Evolutionary conservation across 345 rosid genomes (phyloP), one percentile per base, ranked within the genome.

Genomic region (Aquilaria yunnanensis): DNA sequence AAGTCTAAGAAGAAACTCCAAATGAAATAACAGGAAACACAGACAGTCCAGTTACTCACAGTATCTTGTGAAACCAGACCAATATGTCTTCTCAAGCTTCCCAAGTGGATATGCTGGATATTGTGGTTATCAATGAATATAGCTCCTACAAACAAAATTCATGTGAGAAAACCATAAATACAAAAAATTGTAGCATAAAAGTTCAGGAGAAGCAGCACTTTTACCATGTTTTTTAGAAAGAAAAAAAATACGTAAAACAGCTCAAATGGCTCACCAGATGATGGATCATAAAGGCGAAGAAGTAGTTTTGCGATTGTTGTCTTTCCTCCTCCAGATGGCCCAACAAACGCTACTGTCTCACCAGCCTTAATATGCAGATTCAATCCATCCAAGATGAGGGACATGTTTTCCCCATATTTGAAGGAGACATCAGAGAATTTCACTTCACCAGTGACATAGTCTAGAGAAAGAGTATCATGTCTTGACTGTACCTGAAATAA

Each of bases 271-370:
- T 64, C 59, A 90, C 98, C 98, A 52, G 83, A 78, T 55, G 76
- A 75, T 65, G 94, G 87, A 70, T 93, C 86, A 62, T 90, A 93
- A 54, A 93, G 90, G 57, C 87, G 94, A 73, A 93, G 97, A 76
- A 93, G 94, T 86, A 93, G 72, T 85, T 90, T 93, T 60, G 78
- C 76, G 14, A 93, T 84, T n/a, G 98, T 90, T 30, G 98, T 86
- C 85, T 93, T 93, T 62, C 98, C 98, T 70, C 97, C 98, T 61
- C 98, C 98, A 57, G 98, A 93, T 66, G 94, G 97, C 47, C 98
- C 97, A 57, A 86, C 85, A 61, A 93, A 74, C 51, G 98, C 97
- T 63, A 90, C 68, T 55, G 90, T 90, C 85, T 93, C 98, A 67
- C 98, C 98, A 65, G 96, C 96, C 79, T 71, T 78, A 56, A 93